Base-by-base conservation (phyloP, 2,329 filamentous ascomycete genomes). In the Aspergillus sp. region DNA sequence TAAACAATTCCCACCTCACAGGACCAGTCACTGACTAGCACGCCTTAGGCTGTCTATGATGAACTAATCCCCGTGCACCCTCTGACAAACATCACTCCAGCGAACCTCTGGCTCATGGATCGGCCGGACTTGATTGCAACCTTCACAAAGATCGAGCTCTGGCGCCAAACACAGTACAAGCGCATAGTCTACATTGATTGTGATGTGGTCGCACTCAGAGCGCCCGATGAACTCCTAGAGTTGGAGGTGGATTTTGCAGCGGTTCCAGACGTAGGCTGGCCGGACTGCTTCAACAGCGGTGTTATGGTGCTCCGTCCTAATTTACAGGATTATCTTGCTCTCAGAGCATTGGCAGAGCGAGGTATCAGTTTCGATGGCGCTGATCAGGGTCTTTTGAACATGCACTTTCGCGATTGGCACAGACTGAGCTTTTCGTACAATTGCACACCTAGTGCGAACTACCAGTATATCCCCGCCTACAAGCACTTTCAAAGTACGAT, bases 221-320 rank as follows among this genome's bases (percentile, higher is more conserved):
- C 93, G 36, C 91, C 94, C 3, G 94, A 99, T 71, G 95, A 99
- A 83, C 87, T 99, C 58, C 96, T 99, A 72, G 84, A 88, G 17
- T 75, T 87, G 45, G 79, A 85, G 10, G 82, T 82, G 36, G 69
- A 80, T 25, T 89, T 90, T 67, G 87, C 87, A 25, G 87, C 95
- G 2, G 92, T 91, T 10, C 93, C 95, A 32, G 95, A 99, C 76
- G 92, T 98, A 70, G 95, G 95, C 68, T 99, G 95, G 95, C 95
- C 95, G 36, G 95, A 99, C 79, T 86, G 93, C 63, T 98, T 98
- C 87, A 99, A 99, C 79, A 92, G 91, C n/a, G 95, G 95, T 71
- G 87, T 99, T 69, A 96, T 99, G 92, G 92, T 92, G 38, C 78
- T 99, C 61, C 89, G 84, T 15, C 95, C 95, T 36, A 90, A 94